A percentile compares a stretch with the other conserved stretches of the same genome.
Conservation (phyloP, 176 grass and related monocot genomes). For the Dendrocalamus sinicus region DNA sequence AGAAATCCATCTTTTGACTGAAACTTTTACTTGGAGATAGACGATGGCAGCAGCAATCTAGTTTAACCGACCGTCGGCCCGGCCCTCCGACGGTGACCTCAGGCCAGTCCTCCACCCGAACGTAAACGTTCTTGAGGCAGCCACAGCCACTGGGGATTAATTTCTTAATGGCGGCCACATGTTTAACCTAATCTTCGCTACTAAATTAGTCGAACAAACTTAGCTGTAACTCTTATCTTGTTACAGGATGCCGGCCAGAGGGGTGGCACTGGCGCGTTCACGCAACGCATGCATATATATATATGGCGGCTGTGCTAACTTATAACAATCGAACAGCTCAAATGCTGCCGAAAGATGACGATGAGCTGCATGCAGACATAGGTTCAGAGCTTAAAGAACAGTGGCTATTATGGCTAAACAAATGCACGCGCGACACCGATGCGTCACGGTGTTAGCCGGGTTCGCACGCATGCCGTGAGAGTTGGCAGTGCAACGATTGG, state of each 20-base stretch:
- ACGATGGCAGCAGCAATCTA: conserved; percentile 4
- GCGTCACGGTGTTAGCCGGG: background rate
- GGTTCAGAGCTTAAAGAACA: background rate
- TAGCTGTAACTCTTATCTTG: conserved; percentile 37
- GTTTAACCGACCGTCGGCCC: conserved; percentile 49
- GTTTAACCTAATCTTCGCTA: conserved; percentile 35
- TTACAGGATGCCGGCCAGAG: conserved; percentile 3
- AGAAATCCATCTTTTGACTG: background rate
- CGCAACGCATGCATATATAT: background rate
- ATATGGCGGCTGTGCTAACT: background rate
- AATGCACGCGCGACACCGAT: conserved; percentile 9
- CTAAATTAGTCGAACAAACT: background rate
- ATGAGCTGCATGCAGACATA: background rate
- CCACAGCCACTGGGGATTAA: too few species aligned
- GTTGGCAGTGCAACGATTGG: background rate
- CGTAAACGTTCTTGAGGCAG: background rate
- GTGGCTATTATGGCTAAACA: background rate
- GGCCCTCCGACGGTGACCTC: conserved; percentile 32
- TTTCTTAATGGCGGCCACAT: conserved; percentile 29
- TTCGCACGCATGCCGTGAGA: background rate
- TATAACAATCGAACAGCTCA: background rate
- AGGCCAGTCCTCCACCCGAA: background rate
- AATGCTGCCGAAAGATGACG: background rate
- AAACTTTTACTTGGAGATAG: background rate
- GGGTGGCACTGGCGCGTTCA: background rate